Evolutionary conservation across 2,329 filamentous ascomycete species (phyloP).

Genomic region (Aspergillus novofumigatus): DNA sequence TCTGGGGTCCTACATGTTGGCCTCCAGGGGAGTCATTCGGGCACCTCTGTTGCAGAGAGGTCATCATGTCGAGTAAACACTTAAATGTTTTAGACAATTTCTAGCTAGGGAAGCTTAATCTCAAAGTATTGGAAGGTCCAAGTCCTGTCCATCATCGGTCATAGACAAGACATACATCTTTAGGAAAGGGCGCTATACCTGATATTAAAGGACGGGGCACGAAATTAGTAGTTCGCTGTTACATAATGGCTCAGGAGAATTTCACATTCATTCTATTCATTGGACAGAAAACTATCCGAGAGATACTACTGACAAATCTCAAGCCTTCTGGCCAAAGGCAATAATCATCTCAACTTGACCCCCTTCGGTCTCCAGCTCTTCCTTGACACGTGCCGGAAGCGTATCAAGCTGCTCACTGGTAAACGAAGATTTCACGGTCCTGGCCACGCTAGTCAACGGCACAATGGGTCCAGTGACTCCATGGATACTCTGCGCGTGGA

Average conservation of each 20-base stretch:
- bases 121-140: not conserved
- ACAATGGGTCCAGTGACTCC: constrained; percentile 3
- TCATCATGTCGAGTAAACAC: not conserved
- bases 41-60: constrained; percentile 3
- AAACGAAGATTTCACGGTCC: constrained; percentile 2
- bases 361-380: constrained; percentile 4
- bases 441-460: constrained; percentile 1
- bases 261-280: not conserved
- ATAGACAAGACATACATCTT: not conserved
- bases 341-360: constrained; percentile 3
- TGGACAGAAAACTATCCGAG: not conserved
- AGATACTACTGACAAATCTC: not conserved
- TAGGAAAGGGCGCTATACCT: not conserved
- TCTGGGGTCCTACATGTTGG: constrained; percentile 3
- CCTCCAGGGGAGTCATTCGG: constrained; percentile 4
- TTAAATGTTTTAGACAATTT: not conserved
- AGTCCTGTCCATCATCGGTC: not conserved
- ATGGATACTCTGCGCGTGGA: constrained; percentile 1
- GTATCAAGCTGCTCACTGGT: constrained; percentile 1
- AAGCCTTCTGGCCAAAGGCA: constrained; percentile 1
- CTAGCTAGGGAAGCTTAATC: not conserved
- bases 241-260: not conserved
- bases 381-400: constrained; percentile 1
- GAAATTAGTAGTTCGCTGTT: not conserved
- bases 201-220: not conserved